These are phyloP conservation scores for Dactylellina leptospora DNA, from an alignment of 2,329 filamentous ascomycete genomes.

Conservation along the genomic window DNA sequence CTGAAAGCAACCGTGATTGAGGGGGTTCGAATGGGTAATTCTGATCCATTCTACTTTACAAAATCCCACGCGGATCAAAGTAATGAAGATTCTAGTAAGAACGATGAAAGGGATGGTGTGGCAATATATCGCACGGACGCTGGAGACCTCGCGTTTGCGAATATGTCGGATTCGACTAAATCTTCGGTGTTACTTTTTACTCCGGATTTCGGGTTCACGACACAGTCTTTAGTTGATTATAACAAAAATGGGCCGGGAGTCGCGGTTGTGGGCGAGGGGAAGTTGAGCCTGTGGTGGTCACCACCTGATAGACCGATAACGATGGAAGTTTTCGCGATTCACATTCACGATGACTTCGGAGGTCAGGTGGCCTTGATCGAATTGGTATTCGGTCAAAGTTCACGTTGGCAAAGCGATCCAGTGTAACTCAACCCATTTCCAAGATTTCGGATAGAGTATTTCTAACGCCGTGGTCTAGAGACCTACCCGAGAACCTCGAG, in stretches of 20 bases:
- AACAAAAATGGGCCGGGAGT: conserved; percentile 4
- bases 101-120: conserved; percentile 1
- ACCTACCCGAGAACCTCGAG: background rate
- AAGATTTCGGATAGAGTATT: no score
- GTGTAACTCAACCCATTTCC: background rate
- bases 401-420: background rate
- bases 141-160: conserved; percentile 24
- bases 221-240: conserved; percentile 12
- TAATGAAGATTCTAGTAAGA: background rate
- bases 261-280: background rate
- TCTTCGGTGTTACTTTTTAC: conserved; percentile 30
- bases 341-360: conserved; percentile 38
- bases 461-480: background rate
- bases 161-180: conserved; percentile 20
- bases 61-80: conserved; percentile 20
- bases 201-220: conserved; percentile 22
- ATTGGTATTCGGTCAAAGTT: conserved; percentile 1
- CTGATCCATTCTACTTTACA: conserved; percentile 31
- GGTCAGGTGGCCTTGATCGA: conserved; percentile 27
- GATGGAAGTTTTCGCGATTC: conserved; percentile 19
- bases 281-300: conserved; percentile 13
- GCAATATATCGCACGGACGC: conserved; percentile 17
- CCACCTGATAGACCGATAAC: background rate
- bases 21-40: conserved; percentile 5
- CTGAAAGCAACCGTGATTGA: conserved; percentile 16